Base-by-base conservation (phyloP, 352 stramenopile species). In the Aphanomyces invadans region DNA sequence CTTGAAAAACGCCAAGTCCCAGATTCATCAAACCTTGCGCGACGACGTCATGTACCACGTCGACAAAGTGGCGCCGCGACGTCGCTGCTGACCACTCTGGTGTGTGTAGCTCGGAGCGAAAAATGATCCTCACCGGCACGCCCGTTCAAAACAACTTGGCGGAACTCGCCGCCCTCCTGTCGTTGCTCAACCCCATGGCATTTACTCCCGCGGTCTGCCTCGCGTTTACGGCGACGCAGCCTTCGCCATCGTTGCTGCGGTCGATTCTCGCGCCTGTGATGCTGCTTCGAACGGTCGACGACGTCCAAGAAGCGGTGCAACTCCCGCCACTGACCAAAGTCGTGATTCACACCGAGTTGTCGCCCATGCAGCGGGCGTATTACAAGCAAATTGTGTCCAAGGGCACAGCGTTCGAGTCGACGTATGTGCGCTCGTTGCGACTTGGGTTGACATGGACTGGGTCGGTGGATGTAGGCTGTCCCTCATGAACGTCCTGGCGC, bases 401-500 rank as follows among this genome's bases (percentile, higher is more conserved):
- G 69, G 77, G 70, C 17, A 62, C 74, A 0, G 71, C 70, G n/a
- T 78, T 74, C 48, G 60, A 49, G 17, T 53, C 49, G n/a, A 39
- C 46, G 69, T 71, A 15, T 56, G 25, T 62, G 19, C 39, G 49
- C 62, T 62, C 68, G 45, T 65, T 68, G 32, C 72, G 44, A 51
- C 70, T 42, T 56, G 69, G 5, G 54, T 17, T 36, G n/a, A n/a
- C n/a, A n/a, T n/a, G n/a, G n/a, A n/a, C n/a, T n/a, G n/a, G n/a
- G n/a, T n/a, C n/a, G n/a, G n/a, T n/a, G n/a, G n/a, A n/a, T 55
- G 59, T 21, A 87, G 79, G 55, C 63, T 89, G 31, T 77, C 86
- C 54, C 78, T 99, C 56, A 97, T 97, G 51, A 99, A 99, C 74
- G 88, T 99, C 68, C 83, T 98, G 19, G 98, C 98, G 69, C 90